Evolutionary conservation across 2,329 filamentous ascomycete genomes (phyloP).

Genomic region (Verticillium klebahnii): DNA sequence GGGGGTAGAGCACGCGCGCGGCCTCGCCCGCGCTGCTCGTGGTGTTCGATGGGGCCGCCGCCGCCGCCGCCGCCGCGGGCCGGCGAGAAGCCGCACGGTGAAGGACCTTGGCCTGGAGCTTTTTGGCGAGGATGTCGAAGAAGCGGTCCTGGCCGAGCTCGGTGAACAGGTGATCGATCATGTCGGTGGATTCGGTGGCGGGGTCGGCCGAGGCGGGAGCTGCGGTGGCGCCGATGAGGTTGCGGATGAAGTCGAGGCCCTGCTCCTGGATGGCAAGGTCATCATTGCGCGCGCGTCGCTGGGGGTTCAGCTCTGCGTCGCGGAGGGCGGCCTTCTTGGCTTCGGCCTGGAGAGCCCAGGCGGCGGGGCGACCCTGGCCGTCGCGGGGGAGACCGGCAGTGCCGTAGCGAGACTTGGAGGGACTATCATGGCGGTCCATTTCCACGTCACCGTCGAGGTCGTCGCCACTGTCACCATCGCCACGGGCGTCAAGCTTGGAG

Average conservation of each 20-base stretch:
- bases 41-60: not conserved
- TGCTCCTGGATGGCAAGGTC: conserved; percentile 88
- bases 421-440: conserved; percentile 40
- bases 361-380: conserved; percentile 22
- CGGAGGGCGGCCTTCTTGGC: conserved; percentile 46
- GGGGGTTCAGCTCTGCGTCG: conserved; percentile 64
- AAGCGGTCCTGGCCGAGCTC: conserved; percentile 72
- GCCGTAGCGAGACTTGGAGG: conserved; percentile 14
- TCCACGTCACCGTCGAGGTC: conserved; percentile 56
- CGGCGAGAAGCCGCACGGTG: conserved; percentile 44
- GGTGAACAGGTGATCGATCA: conserved; percentile 81
- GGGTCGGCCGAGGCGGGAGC: conserved; percentile 45
- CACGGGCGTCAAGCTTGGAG: conserved; percentile 22
- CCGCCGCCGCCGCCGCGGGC: conserved; percentile 13
- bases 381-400: conserved; percentile 12
- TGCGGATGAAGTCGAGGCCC: conserved; percentile 82
- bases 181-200: conserved; percentile 52
- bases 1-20: conserved; percentile 46
- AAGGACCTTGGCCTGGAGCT: conserved; percentile 61
- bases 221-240: conserved; percentile 66
- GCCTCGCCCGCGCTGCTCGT: conserved; percentile 3
- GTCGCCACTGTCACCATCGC: conserved; percentile 21
- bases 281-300: conserved; percentile 66
- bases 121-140: conserved; percentile 75
- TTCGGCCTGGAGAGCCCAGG: conserved; percentile 44